phyloP scores from a whole-genome alignment of 768 basidiomycete genomes.

The Cystobasidium ongulense region DNA sequence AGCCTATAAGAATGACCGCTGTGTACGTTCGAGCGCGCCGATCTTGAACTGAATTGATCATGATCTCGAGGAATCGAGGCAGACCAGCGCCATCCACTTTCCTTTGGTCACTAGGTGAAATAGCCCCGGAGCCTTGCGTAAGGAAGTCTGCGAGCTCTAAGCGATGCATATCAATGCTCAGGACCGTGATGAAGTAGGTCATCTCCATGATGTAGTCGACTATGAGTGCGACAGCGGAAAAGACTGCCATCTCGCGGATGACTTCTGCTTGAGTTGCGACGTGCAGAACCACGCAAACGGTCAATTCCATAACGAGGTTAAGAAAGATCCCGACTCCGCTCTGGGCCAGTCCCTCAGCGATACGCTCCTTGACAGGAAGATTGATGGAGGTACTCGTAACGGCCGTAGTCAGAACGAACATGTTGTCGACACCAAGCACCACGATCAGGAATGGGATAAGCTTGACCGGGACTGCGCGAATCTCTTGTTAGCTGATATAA shows the following conservation, averaged over 20 bases:
- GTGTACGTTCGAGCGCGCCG: slow-evolving; percentile 13
- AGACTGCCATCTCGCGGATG: slow-evolving; percentile 43
- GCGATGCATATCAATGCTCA: slow-evolving; percentile 91
- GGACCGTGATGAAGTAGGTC: slow-evolving; percentile 86
- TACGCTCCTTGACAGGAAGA: slow-evolving; percentile 78
- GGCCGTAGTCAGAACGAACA: slow-evolving; percentile 77
- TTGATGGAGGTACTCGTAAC: slow-evolving; percentile 77
- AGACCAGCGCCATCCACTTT: slow-evolving; percentile 8
- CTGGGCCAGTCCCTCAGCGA: slow-evolving; percentile 77
- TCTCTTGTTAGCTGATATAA: slow-evolving; percentile 61
- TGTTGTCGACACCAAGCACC: slow-evolving; percentile 93
- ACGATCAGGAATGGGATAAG: slow-evolving; percentile 78
- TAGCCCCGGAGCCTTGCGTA: slow-evolving; percentile 53
- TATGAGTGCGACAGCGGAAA: slow-evolving; percentile 85
- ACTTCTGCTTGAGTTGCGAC: slow-evolving; percentile 54
- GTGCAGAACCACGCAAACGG: slow-evolving; percentile 63
- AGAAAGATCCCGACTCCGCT: slow-evolving; percentile 87
- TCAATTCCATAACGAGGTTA: slow-evolving; percentile 86
- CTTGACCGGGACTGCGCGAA: slow-evolving; percentile 49
- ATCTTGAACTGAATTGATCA: slow-evolving; percentile 29
- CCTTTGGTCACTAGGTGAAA: neutral
- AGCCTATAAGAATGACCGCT: neutral
- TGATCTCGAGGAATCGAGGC: slow-evolving; percentile 32
- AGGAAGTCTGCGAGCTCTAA: slow-evolving; percentile 83
- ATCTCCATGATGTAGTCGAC: slow-evolving; percentile 97